Evolutionary conservation across 169 alveolate species (phyloP), one percentile per base, ranked within the genome.

Genomic region (Pseudocohnilembus persalinus): DNA sequence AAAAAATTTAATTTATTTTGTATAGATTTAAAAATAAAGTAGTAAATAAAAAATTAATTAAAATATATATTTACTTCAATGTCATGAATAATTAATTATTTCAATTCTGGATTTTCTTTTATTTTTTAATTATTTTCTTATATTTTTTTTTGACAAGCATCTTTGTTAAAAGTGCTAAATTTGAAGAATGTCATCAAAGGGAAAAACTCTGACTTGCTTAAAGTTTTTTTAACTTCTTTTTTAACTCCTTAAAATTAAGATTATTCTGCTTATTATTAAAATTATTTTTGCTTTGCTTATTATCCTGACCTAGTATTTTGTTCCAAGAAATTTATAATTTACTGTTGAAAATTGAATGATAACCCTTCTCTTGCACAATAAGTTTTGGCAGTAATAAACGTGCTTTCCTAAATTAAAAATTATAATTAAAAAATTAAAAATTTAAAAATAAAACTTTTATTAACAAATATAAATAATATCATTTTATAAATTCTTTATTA

Each of bases 321-420:
- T 88, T 85, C 82, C 73, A 89, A 79, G 80, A 86, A 89, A 31
- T 85, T 77, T 73, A 83, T 78, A 73, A 87, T 74, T 82, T 87
- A 78, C 73, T 87, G 64, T 83, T 80, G 34, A 83, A 74, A 82
- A 31, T 82, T 75, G 81, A 88, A 80, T 68, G 88, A 87, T 64
- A 77, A 77, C 35, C 82, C 93, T 90, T 96, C 98, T 78, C 97
- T 90, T n/a, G 91, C 91, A 30, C 94, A 78, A 91, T 95, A 96
- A 83, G 94, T 95, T 82, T 94, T 97, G 29, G 98, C 98, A 1
- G 96, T 88, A 73, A 82, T 90, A 29, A 92, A 80, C 63, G 95
- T 88, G 82, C 95, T 95, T 74, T 94, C 96, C 68, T 49, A 49
- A 20, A 49, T 49, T 49, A 49, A 49, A n/a, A n/a, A n/a, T n/a